Conservation (phyloP, 305 asterid genomes). For the Fraxinus sp. region DNA sequence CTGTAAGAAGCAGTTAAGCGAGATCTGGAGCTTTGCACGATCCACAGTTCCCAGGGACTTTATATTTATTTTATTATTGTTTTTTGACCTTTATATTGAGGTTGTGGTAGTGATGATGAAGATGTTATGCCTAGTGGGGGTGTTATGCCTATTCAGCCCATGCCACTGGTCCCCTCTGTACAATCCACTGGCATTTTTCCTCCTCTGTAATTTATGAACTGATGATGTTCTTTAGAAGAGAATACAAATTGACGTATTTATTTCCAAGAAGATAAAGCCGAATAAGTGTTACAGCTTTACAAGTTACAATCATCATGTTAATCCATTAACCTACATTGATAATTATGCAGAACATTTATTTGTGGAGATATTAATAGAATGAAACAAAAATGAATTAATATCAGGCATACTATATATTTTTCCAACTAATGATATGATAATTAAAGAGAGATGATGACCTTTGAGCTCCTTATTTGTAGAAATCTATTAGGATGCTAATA, state of each 20-base stretch:
- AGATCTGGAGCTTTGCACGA: constrained; percentile 13
- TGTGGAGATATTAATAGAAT: neutral
- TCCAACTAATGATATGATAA: neutral
- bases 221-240: neutral
- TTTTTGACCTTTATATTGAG: neutral
- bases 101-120: neutral
- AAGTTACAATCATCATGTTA: neutral
- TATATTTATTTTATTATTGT: neutral
- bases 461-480: neutral
- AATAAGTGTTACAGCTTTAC: neutral
- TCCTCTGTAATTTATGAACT: neutral
- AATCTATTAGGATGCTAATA: neutral
- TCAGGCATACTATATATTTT: neutral
- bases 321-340: neutral
- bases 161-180: neutral
- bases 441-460: neutral
- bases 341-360: neutral
- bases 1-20: constrained; percentile 6
- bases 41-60: neutral
- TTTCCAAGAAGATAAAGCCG: neutral
- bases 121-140: neutral
- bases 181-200: neutral
- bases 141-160: constrained; percentile 16
- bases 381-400: neutral
- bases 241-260: neutral